These are phyloP conservation scores for Isabelozyma heimii DNA, from an alignment of 805 yeast species.

Conservation along the genomic window DNA sequence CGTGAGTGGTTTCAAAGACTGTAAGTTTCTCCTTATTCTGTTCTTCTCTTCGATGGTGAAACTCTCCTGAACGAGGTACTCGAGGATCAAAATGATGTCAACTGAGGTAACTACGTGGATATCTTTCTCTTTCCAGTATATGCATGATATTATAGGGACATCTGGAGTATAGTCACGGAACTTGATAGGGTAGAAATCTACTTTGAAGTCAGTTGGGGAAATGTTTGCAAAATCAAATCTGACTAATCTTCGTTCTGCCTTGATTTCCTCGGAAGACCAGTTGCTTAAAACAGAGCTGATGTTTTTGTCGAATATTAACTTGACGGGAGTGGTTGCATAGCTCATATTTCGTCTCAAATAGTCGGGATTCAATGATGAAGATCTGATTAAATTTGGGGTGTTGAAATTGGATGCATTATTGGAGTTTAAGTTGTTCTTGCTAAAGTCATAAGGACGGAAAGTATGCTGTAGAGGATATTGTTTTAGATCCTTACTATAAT, in stretches of 20 bases:
- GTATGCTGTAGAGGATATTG: not conserved
- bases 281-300: conserved; percentile 32
- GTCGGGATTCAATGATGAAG: conserved; percentile 20
- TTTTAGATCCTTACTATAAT: not conserved
- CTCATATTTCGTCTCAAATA: conserved; percentile 14
- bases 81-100: conserved; percentile 57
- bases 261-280: conserved; percentile 48
- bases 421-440: not conserved
- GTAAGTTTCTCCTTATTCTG: conserved; percentile 64
- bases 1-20: conserved; percentile 60
- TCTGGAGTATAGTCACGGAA: conserved; percentile 34
- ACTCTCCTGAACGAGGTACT: conserved; percentile 50
- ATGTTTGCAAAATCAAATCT: conserved; percentile 38
- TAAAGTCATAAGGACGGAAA: not conserved
- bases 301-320: conserved; percentile 27
- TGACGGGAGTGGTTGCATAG: conserved; percentile 24
- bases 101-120: conserved; percentile 60
- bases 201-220: conserved; percentile 26
- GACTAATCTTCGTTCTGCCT: conserved; percentile 47
- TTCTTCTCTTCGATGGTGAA: conserved; percentile 70
- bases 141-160: conserved; percentile 55
- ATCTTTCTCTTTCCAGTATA: conserved; percentile 50
- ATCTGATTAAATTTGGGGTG: conserved; percentile 13
- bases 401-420: not conserved
- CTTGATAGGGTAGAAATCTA: conserved; percentile 36